Percentiles rank a stretch among this genome's conserved stretches.
phyloP scores from a whole-genome alignment of 495 filamentous ascomycete species.

The Chaetomium cochliodes region DNA sequence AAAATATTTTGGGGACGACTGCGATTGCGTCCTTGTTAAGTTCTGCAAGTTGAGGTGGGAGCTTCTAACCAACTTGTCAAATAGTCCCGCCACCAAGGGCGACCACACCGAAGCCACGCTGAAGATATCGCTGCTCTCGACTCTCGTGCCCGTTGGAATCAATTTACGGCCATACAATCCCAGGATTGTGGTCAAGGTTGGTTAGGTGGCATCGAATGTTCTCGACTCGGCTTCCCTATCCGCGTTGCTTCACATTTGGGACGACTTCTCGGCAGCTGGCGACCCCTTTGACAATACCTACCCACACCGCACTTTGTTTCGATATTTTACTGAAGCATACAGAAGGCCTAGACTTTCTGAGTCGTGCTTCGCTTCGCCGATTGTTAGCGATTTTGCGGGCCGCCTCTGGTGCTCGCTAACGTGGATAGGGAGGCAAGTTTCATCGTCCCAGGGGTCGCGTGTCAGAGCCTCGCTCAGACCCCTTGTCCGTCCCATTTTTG shows the following conservation, averaged over 20 bases:
- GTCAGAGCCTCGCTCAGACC: constrained; percentile 30
- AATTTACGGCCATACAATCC: not conserved
- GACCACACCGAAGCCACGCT: too few relatives aligned
- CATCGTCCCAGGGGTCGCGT: constrained; percentile 28
- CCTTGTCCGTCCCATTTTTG: constrained; percentile 17
- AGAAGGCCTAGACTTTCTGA: constrained; percentile 8
- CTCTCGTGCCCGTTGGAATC: not conserved
- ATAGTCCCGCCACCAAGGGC: too few relatives aligned
- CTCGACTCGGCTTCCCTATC: not conserved
- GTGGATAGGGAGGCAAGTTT: constrained; percentile 22
- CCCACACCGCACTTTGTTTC: constrained; percentile 13
- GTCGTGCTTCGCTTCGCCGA: constrained; percentile 11
- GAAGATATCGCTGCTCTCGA: not conserved
- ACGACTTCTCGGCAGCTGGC: not conserved
- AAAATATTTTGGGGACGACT: too few relatives aligned
- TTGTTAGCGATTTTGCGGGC: constrained; percentile 15
- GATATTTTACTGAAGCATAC: not conserved
- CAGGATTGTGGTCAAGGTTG: not conserved
- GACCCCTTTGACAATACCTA: not conserved
- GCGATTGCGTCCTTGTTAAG: too few relatives aligned
- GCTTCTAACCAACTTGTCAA: too few relatives aligned
- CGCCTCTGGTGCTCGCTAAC: constrained; percentile 20
- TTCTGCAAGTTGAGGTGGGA: too few relatives aligned
- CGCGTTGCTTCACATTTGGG: not conserved
- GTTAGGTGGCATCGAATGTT: not conserved